Base-by-base conservation (phyloP, 805 yeast species). In the Nadsonia fulvescens region DNA sequence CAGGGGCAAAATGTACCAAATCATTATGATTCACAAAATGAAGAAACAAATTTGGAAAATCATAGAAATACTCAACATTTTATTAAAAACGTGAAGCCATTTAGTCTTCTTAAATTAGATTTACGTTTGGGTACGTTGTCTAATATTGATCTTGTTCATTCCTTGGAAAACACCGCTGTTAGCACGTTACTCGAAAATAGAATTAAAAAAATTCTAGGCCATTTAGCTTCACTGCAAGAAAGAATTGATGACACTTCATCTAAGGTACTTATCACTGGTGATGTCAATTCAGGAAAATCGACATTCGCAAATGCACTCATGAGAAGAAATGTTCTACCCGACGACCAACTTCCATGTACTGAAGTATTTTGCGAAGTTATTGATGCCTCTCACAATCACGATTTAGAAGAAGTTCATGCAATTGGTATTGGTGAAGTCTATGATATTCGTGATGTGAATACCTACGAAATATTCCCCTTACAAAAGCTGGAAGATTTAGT, bases 291-390 rank as follows among this genome's bases (percentile, higher is more conserved):
- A 0, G 99, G 99, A 3, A 89, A 89, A 44, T 81, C 95, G 1
- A 77, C 93, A 2, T 81, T 89, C 40, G 89, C 98, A 50, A 89
- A 89, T 44, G 86, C 94, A 1, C 54, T 89, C 20, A 53, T 89
- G 32, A 60, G 83, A 37, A 62, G 89, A 27, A 65, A 68, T 25
- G 51, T 89, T 3, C 52, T 89, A 24, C 98, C 99, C 0, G 93
- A 77, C 42, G 99, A 89, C 49, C 98, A 89, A 43, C 93, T 89
- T 45, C 99, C 99, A 2, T 82, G 95, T 42, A 89, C 99, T 1
- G 72, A 78, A 34, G 94, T 89, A 0, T 91, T 91, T 42, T 83
- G 94, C 46, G 98, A 91, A 50, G 86, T 91, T 5, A 56, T 78
- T 15, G 94, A 89, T 47, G 79, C 82, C 7, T 55, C 68, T 12